Evolutionary conservation across 208 protist genomes (phyloP), one percentile per base, ranked within the genome.

Genomic region (Leishmania turanica): DNA sequence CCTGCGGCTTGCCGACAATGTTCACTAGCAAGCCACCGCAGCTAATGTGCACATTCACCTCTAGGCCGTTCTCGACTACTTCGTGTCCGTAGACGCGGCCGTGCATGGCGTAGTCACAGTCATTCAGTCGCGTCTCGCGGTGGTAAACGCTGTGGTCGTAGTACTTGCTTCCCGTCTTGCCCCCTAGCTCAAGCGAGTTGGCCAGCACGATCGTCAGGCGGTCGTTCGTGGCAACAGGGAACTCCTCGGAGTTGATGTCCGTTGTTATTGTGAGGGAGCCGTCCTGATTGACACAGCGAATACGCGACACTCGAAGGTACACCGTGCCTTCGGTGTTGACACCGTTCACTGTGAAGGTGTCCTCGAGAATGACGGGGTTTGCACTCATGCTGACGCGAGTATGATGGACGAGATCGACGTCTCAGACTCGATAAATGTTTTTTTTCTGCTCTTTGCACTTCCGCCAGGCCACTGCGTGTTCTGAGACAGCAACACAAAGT

Each of bases 41-140:
- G 72, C 96, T 99, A 82, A 99, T 98, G 84, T 98, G 98, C 51
- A 99, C 94, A 58, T 93, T 93, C 45, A 97, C 92, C 68, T 97
- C 90, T 34, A 93, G 79, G 45, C 89, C 96, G 42, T 89, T 91
- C 69, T 98, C 91, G 73, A 99, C 93, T 66, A 98, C 93, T 64
- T 98, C 89, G 83, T 95, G 96, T 75, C 95, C 97, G 88, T 99
- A 99, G 64, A 99, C 96, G 68, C 93, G 96, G 34, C 99, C 99
- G 85, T 99, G 98, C 98, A 99, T 99, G 65, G 99, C 99, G 86
- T 99, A 99, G 80, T 99, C 98, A 83, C 98, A 99, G 75, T 99
- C 89, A 81, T 99, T 98, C 37, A 98, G 84, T 1, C 98, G 89
- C 60, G 96, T 97, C 69, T 93, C 87, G 69, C 96, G 91, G 84